These are phyloP conservation scores for Bolboschoenus planiculmis DNA, from an alignment of 176 grass and related monocot genomes.

Conservation along the genomic window DNA sequence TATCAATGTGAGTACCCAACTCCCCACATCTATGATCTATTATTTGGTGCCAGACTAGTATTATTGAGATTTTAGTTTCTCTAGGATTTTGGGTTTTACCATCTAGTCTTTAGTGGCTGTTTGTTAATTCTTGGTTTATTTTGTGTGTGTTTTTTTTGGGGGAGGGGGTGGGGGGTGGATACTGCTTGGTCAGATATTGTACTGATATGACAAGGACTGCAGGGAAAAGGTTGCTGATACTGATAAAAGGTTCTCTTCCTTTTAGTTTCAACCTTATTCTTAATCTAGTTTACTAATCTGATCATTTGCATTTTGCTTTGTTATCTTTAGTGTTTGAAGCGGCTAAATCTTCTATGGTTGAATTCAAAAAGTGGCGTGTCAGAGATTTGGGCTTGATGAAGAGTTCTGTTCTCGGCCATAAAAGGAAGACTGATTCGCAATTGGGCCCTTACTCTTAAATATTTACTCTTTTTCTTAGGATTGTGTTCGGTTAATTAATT, in stretches of 20 bases:
- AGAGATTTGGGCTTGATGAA: conserved; percentile 64
- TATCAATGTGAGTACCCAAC: conserved; percentile 31
- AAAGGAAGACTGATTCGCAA: conserved; percentile 62
- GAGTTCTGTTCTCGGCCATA: conserved; percentile 70
- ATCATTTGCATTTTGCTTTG: neutral
- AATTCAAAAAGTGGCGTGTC: conserved; percentile 69
- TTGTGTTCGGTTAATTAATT: neutral
- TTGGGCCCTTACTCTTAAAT: conserved; percentile 28
- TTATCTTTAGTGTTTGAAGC: conserved; percentile 52
- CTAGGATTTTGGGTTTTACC: neutral
- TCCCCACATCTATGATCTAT: neutral
- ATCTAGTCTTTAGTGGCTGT: neutral
- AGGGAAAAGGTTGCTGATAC: neutral
- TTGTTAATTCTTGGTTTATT: neutral
- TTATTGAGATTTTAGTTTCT: neutral
- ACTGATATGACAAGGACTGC: neutral
- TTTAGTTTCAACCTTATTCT: neutral
- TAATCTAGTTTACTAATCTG: neutral
- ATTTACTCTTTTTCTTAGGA: neutral
- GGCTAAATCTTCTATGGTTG: conserved; percentile 62
- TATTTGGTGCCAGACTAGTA: neutral
- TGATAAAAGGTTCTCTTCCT: neutral
- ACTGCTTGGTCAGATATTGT: neutral
- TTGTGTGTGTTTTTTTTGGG: too few relatives aligned
- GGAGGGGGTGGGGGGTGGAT: too few relatives aligned